Percentiles rank a stretch among this genome's conserved stretches.
phyloP scores from a whole-genome alignment of 164 flowering plant genomes.

The Litsea cubeba region DNA sequence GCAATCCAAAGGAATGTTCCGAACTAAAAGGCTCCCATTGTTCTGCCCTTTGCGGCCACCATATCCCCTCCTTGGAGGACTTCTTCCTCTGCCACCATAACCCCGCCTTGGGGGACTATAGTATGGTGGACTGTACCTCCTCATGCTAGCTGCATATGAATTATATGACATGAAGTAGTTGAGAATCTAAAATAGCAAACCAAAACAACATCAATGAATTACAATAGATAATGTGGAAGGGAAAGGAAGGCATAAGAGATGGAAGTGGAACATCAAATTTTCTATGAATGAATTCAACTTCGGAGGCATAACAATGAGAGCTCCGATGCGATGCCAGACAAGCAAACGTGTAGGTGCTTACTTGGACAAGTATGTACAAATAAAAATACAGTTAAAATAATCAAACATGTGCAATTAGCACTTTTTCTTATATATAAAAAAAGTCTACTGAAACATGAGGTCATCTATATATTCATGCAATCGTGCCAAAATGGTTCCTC shows the following conservation, averaged over 20 bases:
- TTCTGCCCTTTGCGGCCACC: slow-evolving; percentile 62
- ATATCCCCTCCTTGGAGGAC: slow-evolving; percentile 59
- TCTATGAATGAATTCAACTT: too few relatives aligned
- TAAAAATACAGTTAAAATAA: too few relatives aligned
- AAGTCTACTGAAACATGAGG: too few relatives aligned
- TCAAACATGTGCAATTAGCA: too few relatives aligned
- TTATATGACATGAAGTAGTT: background rate
- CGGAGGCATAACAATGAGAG: too few relatives aligned
- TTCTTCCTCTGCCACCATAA: slow-evolving; percentile 53
- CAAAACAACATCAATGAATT: background rate
- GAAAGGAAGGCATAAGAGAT: background rate
- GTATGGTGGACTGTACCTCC: slow-evolving; percentile 47
- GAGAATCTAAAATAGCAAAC: background rate
- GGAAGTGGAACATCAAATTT: background rate
- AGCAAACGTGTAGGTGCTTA: too few relatives aligned
- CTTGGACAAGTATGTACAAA: too few relatives aligned
- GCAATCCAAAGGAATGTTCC: slow-evolving; percentile 79
- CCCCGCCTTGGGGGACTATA: slow-evolving; percentile 77
- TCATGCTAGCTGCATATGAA: slow-evolving; percentile 20
- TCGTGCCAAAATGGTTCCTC: too few relatives aligned
- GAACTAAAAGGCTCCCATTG: slow-evolving; percentile 77
- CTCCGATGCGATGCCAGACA: too few relatives aligned
- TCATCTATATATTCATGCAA: too few relatives aligned
- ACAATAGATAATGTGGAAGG: background rate
- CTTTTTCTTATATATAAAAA: too few relatives aligned